Conservation (phyloP, 352 stramenopile genomes). For the Phytophthora europaea region DNA sequence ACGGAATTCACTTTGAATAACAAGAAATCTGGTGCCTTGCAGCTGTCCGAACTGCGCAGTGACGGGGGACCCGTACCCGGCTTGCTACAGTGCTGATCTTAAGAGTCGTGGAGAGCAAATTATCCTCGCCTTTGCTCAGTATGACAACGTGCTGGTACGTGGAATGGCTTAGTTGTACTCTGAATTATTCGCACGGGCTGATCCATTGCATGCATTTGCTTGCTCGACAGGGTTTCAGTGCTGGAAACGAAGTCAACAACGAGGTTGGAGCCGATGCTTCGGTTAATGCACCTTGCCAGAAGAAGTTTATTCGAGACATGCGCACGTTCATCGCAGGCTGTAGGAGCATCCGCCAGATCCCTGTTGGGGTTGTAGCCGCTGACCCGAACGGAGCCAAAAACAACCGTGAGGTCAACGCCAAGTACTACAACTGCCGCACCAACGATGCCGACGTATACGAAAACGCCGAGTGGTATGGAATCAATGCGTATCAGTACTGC, state of each 20-base stretch:
- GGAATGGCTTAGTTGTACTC: background rate
- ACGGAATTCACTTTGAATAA: background rate
- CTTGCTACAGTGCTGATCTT: constrained; percentile 65
- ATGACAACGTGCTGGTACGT: constrained; percentile 79
- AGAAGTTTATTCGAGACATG: constrained; percentile 92
- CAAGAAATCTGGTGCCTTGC: background rate
- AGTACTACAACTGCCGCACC: constrained; percentile 90
- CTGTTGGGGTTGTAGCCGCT: constrained; percentile 79
- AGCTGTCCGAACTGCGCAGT: constrained; percentile 70
- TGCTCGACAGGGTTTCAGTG: constrained; percentile 56
- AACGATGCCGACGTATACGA: constrained; percentile 68
- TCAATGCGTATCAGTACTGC: constrained; percentile 88
- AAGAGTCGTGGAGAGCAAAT: constrained; percentile 82
- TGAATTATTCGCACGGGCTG: background rate
- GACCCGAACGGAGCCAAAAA: constrained; percentile 50
- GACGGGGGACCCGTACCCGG: constrained; percentile 56
- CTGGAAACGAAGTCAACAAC: constrained; percentile 88
- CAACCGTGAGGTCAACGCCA: constrained; percentile 62
- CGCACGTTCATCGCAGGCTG: constrained; percentile 71
- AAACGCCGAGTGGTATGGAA: constrained; percentile 84
- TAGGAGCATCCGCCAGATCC: constrained; percentile 69
- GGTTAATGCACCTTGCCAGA: constrained; percentile 86
- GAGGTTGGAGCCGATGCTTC: constrained; percentile 39
- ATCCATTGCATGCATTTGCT: background rate
- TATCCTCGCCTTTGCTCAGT: constrained; percentile 85